These are phyloP conservation scores for Microsporum ferrugineum DNA, from an alignment of 2,329 filamentous ascomycete genomes.

Conservation along the genomic window DNA sequence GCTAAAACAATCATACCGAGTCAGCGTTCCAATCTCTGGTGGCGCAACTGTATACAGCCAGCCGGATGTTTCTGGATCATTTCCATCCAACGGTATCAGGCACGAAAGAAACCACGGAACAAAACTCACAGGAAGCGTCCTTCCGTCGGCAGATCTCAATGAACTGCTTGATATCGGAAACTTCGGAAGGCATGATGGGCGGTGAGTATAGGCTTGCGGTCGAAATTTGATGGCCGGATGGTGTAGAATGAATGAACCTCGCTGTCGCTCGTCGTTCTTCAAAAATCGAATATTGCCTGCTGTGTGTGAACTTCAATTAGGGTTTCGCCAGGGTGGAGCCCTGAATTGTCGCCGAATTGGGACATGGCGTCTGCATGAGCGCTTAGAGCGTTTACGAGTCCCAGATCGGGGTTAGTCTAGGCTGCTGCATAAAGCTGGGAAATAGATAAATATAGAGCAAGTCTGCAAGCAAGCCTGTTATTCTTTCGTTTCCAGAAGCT, in stretches of 20 bases:
- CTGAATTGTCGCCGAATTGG: constrained; percentile 10
- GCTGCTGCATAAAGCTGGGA: constrained; percentile 9
- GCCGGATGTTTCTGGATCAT: constrained; percentile 8
- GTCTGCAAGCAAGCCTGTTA: background rate
- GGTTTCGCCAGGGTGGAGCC: constrained; percentile 16
- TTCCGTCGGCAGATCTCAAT: constrained; percentile 99
- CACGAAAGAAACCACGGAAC: background rate
- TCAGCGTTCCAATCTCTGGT: constrained; percentile 8
- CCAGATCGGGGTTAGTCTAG: background rate
- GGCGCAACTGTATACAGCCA: background rate
- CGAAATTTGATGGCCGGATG: background rate
- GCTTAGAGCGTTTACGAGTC: background rate
- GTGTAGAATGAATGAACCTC: constrained; percentile 14
- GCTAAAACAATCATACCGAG: constrained; percentile 40
- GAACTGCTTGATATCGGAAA: constrained; percentile 99
- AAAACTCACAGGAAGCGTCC: constrained; percentile 91
- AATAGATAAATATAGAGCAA: background rate
- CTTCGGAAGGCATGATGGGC: constrained; percentile 89
- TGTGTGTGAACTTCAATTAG: constrained; percentile 18
- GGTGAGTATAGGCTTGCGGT: constrained; percentile 3
- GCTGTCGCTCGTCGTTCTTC: constrained; percentile 7
- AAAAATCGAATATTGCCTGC: constrained; percentile 5
- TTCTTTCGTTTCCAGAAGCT: background rate
- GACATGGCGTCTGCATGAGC: background rate
- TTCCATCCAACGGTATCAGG: background rate